Evolutionary conservation across 2,329 filamentous ascomycete genomes (phyloP), one percentile per base, ranked within the genome.

Genomic region (Exophiala spinifera): DNA sequence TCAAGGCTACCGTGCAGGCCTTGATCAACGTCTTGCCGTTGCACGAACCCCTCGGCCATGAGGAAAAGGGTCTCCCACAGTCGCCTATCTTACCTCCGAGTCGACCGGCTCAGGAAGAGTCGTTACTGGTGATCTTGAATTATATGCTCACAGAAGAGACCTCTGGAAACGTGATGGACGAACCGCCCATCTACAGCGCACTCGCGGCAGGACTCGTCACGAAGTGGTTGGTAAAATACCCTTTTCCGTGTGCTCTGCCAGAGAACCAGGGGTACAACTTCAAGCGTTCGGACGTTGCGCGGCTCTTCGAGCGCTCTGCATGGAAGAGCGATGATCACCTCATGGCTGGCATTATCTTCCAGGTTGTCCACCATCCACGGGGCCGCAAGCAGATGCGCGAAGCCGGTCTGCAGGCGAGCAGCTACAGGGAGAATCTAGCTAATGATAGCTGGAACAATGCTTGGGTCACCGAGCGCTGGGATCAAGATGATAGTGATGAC

Each of bases 201-300:
- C 70, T 90, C 15, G 72, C 82, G 66, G 83, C 85, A 34, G 78
- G 79, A 5, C 82, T 91, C 58, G 78, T 91, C 36, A 83, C 86
- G 56, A 83, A 81, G 52, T 91, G 88, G 88, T 78, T 91, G n/a
- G 79, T 76, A 31, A 83, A 81, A 63, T 89, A 91, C 67, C 80
- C 83, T 6, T 91, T 77, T 46, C 74, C 87, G 75, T 87, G 86
- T 17, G 72, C 76, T 15, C 71, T 70, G 1, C 61, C 61, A 6
- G 56, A 60, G 15, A 57, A 60, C 42, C 23, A 33, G 11, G 71
- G 77, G 1, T 76, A 80, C 51, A 79, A 83, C 49, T 69, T 70
- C 19, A 70, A 70, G 23, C 66, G 67, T 37, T 67, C 67, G 45
- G 72, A 74, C 55, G 68, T 75, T 20, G 67, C 72, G 10, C 64